phyloP scores from a whole-genome alignment of 2,329 filamentous ascomycete species.

The Pseudogymnoascus sp. region DNA sequence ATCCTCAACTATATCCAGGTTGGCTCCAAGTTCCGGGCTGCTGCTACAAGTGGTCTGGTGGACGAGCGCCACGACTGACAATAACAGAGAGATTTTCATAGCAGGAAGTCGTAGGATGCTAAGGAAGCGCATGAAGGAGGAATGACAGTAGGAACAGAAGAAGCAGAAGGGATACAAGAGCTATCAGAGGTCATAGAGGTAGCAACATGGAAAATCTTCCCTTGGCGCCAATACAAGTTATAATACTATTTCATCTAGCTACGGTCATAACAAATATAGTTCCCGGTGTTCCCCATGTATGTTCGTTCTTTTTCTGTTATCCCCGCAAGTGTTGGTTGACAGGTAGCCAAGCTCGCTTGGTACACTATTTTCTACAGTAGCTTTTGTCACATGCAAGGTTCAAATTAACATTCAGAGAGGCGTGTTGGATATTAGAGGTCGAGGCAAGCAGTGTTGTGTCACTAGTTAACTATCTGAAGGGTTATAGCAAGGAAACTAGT shows the following conservation, averaged over 20 bases:
- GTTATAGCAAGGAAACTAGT: background rate
- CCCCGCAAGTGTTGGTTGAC: background rate
- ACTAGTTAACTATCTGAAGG: background rate
- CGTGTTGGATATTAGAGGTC: background rate
- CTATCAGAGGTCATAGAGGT: background rate
- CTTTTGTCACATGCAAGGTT: background rate
- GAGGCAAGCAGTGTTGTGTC: background rate
- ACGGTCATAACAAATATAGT: background rate
- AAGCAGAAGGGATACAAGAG: background rate
- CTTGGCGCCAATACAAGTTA: background rate
- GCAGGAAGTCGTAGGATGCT: background rate
- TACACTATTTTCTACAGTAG: background rate
- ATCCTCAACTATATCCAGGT: background rate
- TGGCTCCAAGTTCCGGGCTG: background rate
- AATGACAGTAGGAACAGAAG: background rate
- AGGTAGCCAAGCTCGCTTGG: background rate
- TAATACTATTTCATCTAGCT: background rate
- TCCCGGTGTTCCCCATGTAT: background rate
- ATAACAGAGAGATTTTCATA: background rate
- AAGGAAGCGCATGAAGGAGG: background rate
- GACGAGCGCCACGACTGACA: background rate
- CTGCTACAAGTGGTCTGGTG: background rate
- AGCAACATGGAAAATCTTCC: background rate
- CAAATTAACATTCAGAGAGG: background rate
- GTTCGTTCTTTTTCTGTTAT: background rate